Evolutionary conservation across 2,329 filamentous ascomycete species (phyloP).

Genomic region (Tolypocladium tundrense): DNA sequence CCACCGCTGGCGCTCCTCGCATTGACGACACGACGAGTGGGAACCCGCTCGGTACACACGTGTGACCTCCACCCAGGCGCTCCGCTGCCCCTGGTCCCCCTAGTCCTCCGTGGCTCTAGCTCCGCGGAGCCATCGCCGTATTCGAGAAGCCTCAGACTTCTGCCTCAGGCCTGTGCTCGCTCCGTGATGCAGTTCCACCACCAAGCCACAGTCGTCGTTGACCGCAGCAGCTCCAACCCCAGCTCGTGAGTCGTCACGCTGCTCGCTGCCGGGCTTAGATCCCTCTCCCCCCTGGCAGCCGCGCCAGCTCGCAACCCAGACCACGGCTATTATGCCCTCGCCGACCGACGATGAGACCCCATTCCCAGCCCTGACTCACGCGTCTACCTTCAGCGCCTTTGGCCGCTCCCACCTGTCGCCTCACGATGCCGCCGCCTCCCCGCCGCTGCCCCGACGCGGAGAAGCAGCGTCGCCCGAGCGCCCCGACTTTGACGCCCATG

Average conservation of each 20-base stretch:
- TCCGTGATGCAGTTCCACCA: background rate
- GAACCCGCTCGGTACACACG: background rate
- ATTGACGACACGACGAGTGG: background rate
- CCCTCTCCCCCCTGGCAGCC: background rate
- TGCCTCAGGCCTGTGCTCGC: background rate
- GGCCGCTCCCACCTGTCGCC: slow-evolving; percentile 66
- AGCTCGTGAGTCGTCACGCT: background rate
- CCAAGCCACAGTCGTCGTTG: background rate
- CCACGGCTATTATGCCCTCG: slow-evolving; percentile 18
- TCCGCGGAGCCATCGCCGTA: background rate
- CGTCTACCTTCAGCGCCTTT: slow-evolving; percentile 19
- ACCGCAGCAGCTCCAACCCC: background rate
- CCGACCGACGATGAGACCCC: slow-evolving; percentile 28
- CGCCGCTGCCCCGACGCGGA: slow-evolving; percentile 29
- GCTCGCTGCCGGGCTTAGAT: background rate
- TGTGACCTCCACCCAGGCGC: background rate
- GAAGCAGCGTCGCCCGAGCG: slow-evolving; percentile 8
- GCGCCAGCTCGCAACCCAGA: no score
- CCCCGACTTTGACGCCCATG: slow-evolving; percentile 15
- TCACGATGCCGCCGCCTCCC: slow-evolving; percentile 71
- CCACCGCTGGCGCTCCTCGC: background rate
- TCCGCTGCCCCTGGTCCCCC: background rate
- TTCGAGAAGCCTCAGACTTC: background rate
- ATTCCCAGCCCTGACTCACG: slow-evolving; percentile 21
- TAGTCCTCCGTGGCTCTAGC: background rate